phyloP scores from a whole-genome alignment of 2,329 filamentous ascomycete genomes.

The Aspergillus neoniger region DNA sequence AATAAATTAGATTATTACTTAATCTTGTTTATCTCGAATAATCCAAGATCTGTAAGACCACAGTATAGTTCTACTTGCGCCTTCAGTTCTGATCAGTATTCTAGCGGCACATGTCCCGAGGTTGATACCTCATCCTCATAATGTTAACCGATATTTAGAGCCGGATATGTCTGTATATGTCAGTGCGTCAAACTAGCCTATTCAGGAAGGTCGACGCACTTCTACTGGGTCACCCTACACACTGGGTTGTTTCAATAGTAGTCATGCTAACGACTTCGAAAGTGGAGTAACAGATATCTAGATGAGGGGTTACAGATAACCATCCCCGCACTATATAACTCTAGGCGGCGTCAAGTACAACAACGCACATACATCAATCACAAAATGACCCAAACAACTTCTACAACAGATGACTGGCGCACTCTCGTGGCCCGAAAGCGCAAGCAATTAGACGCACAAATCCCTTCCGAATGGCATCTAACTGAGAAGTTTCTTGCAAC shows the following conservation, averaged over 20 bases:
- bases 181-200: neutral
- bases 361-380: neutral
- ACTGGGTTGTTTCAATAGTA: neutral
- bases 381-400: conserved; percentile 3
- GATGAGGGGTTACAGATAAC: neutral
- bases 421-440: conserved; percentile 27
- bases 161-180: neutral
- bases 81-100: neutral
- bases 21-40: neutral
- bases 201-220: neutral
- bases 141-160: neutral
- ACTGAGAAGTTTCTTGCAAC: conserved; percentile 14
- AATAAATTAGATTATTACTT: neutral
- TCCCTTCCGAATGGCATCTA: conserved; percentile 38
- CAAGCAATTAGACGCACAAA: conserved; percentile 29
- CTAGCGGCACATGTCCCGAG: neutral
- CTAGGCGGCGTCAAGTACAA: neutral
- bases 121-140: neutral
- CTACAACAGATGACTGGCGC: conserved; percentile 21
- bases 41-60: too few species aligned
- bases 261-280: neutral
- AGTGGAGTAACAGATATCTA: neutral
- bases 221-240: neutral
- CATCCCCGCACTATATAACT: neutral
- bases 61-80: neutral